A percentile compares a stretch with the other conserved stretches of the same genome.
Conservation (phyloP, 495 filamentous ascomycete species). For the Pyrenopolyporus hunteri region DNA sequence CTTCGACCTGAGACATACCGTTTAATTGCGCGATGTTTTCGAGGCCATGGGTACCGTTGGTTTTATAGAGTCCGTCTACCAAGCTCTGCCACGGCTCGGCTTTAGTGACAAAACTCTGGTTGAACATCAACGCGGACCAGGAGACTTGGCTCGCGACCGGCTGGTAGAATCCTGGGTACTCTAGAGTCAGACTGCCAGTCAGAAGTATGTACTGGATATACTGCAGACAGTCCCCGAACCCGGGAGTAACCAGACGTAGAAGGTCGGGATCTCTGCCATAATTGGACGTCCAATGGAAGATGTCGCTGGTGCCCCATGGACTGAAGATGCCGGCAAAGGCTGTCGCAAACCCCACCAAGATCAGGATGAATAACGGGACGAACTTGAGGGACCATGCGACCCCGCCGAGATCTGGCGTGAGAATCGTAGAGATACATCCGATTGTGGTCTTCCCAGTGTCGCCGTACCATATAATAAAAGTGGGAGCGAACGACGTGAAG, state of each 20-base stretch:
- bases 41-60: conserved; percentile 74
- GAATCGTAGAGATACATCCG: conserved; percentile 76
- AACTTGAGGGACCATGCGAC: conserved; percentile 74
- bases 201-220: conserved; percentile 94
- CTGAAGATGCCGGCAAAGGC: conserved; percentile 83
- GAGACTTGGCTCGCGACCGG: conserved; percentile 83
- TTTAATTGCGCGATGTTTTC: conserved; percentile 79
- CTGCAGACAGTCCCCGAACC: conserved; percentile 95
- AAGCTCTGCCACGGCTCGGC: conserved; percentile 66
- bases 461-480: conserved; percentile 75
- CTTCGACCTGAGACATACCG: conserved; percentile 75
- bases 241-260: conserved; percentile 89
- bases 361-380: conserved; percentile 76
- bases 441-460: conserved; percentile 64
- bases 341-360: conserved; percentile 81
- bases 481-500: conserved; percentile 78
- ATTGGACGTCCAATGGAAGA: conserved; percentile 94
- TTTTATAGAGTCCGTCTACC: conserved; percentile 84
- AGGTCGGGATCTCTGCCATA: conserved; percentile 94
- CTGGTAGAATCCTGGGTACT: conserved; percentile 94
- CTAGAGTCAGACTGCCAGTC: conserved; percentile 81
- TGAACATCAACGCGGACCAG: conserved; percentile 93
- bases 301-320: conserved; percentile 89
- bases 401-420: conserved; percentile 77
- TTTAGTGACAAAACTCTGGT: conserved; percentile 81